Base-by-base conservation (phyloP, 2,329 filamentous ascomycete genomes). In the Aspergillus jensenii region DNA sequence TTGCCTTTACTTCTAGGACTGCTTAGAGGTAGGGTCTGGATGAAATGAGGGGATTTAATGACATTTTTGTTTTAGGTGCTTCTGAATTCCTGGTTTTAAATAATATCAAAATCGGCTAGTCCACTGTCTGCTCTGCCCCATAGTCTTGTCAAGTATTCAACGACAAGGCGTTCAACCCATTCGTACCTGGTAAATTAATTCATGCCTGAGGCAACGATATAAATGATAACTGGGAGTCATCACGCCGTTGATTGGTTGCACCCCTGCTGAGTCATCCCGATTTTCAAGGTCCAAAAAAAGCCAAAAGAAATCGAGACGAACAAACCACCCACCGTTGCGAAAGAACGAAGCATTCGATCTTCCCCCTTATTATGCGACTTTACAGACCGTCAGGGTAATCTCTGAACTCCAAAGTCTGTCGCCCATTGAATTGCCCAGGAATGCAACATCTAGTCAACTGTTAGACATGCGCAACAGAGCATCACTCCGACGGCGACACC, bases 391-490 rank as follows among this genome's bases (percentile, higher is more conserved):
- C 27, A 19, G 27, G 35, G 17, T 35, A n/a, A n/a, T 11, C 19
- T n/a, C 21, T 17, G 17, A 23, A 15, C 19, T 27, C 27, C 43
- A 11, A 37, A 23, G 17, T 17, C 14, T 41, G 8, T 39, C 15
- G 6, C 31, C 19, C 40, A 25, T 17, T 31, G 33, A 40, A n/a
- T n/a, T 17, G 3, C 14, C 35, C 25, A 7, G 55, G 43, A 53
- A 64, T 66, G 62, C 55, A 47, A 39, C 41, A 44, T 54, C 45
- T 15, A 47, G 55, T 64, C 60, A 65, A 53, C 53, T 54, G 59
- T 61, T 66, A 68, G 68, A 68, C 59, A 71, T 72, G 70, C 62
- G 55, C 65, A 58, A 63, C 58, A 62, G 59, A 63, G 62, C 55
- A 46, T 64, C 58, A 52, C 37, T 63, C 58, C 54, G 55, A 61